Evolutionary conservation across 768 basidiomycete species (phyloP), one percentile per base, ranked within the genome.

Genomic region (Rhizopogon vinicolor): DNA sequence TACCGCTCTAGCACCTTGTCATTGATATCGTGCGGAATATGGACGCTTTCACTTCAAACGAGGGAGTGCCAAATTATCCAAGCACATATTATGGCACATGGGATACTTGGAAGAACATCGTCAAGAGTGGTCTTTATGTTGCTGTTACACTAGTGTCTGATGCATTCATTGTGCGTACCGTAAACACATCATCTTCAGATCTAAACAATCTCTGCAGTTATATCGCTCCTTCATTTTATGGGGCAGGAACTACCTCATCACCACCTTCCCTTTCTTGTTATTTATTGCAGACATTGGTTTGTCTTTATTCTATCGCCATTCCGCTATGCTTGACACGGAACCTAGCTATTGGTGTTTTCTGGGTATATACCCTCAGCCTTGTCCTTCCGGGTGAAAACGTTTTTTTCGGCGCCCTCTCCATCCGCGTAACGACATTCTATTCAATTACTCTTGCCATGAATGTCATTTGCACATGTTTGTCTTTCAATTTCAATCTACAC

Each of bases 241-340:
- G 66, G 65, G 62, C n/a, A 57, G 57, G 19, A 65, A 29, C 43
- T 49, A 42, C 40, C 13, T 43, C 25, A 54, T 68, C 35, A 44
- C 55, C n/a, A 1, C 46, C 7, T 29, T 66, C n/a, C 67, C 67
- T 9, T 54, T 58, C 52, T 31, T 65, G 28, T 50, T 64, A n/a
- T 68, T 64, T 55, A 48, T 66, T 7, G 63, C 67, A n/a, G 67
- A 68, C 42, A 59, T 66, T 13, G 67, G 67, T 67, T 29, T 12
- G 60, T 61, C 3, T 35, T 8, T 18, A 4, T 25, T 19, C 31
- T 33, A 13, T 14, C 8, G 12, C 14, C 19, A n/a, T 14, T 31
- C 39, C 39, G 14, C 44, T 55, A 31, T 16, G 9, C 43, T 46
- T 45, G 7, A 40, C 35, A 3, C 7, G 16, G 8, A 40, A 28